phyloP scores from a whole-genome alignment of 345 rosid genomes.

The Salix suchowensis region DNA sequence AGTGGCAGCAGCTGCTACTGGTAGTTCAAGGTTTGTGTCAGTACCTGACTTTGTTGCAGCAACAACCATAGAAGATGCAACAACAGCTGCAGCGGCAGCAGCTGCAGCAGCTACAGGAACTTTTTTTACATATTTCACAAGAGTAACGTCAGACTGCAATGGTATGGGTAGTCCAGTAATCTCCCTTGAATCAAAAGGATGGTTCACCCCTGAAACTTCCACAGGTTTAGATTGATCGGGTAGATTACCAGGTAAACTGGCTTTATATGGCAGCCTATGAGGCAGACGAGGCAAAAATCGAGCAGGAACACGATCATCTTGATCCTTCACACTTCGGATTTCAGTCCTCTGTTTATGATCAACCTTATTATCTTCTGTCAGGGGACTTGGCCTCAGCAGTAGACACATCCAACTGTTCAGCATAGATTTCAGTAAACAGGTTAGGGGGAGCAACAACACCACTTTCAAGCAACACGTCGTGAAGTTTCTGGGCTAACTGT shows the following conservation, averaged over 20 bases:
- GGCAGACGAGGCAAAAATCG: conserved; percentile 66
- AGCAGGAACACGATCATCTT: conserved; percentile 37
- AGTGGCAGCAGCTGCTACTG: conserved; percentile 92
- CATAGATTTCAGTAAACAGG: conserved; percentile 62
- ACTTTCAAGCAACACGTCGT: conserved; percentile 87
- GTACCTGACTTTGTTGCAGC: conserved; percentile 67
- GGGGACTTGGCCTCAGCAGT: conserved; percentile 40
- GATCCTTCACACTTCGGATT: conserved; percentile 34
- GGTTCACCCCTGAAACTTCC: conserved; percentile 34
- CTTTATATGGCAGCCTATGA: conserved; percentile 37
- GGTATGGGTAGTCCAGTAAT: conserved; percentile 30
- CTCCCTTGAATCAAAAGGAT: conserved; percentile 32
- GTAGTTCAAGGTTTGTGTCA: conserved; percentile 65
- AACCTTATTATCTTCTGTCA: conserved; percentile 35
- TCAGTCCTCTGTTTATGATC: conserved; percentile 32
- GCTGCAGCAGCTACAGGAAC: conserved; percentile 84
- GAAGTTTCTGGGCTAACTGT: conserved; percentile 80
- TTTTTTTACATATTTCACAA: conserved; percentile 41
- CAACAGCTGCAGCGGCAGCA: conserved; percentile 90
- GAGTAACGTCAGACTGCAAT: conserved; percentile 44
- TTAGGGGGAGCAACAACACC: conserved; percentile 86
- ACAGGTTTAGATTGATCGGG: conserved; percentile 38
- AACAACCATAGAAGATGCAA: conserved; percentile 94
- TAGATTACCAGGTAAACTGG: conserved; percentile 18
- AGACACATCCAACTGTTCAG: conserved; percentile 42